Evolutionary conservation across 2,329 filamentous ascomycete genomes (phyloP), one percentile per base, ranked within the genome.

Genomic region (Phialocephala sp.): DNA sequence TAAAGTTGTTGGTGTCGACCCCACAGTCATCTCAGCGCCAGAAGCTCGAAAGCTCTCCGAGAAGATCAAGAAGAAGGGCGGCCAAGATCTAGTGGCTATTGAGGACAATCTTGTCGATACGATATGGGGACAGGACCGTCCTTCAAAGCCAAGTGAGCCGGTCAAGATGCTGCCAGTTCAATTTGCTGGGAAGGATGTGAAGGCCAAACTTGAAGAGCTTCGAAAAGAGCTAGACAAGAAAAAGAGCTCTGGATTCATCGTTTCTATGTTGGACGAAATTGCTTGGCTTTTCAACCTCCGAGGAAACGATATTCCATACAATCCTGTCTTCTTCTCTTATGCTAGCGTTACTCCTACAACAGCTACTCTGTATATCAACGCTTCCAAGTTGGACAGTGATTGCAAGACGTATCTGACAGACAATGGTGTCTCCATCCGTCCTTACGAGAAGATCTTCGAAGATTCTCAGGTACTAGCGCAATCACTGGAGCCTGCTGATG

Each of bases 221-320:
- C 88, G 94, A n/a, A 94, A 94, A 77, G 94, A 97, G 72, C 82
- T 99, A 18, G 89, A 92, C 67, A 97, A 95, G 83, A 96, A 92
- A 80, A 95, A 95, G 76, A 90, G 89, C 6, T 86, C 89, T 20
- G 94, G 92, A 0, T 93, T 98, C 72, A 88, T 98, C 58, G 87
- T 98, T 55, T 97, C 94, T 6, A 94, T 96, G 89, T 87, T 99
- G 52, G 95, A 99, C 74, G 95, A 99, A 79, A 88, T 97, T 73
- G 95, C 95, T 12, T 99, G 95, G 95, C 84, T 99, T n/a, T 97
- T 97, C 82, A 99, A 99, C 79, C 81, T 99, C 58, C 89, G 95
- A 72, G 95, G 95, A 72, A 95, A 86, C 77, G 95, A 98, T 76
- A 98, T 99, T 70, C 92, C 93, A 0, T 99, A 95, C 81, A 99